A percentile compares a stretch with the other conserved stretches of the same genome.
Conservation (phyloP, 2,329 filamentous ascomycete genomes). For the Clonostachys rhizophaga region DNA sequence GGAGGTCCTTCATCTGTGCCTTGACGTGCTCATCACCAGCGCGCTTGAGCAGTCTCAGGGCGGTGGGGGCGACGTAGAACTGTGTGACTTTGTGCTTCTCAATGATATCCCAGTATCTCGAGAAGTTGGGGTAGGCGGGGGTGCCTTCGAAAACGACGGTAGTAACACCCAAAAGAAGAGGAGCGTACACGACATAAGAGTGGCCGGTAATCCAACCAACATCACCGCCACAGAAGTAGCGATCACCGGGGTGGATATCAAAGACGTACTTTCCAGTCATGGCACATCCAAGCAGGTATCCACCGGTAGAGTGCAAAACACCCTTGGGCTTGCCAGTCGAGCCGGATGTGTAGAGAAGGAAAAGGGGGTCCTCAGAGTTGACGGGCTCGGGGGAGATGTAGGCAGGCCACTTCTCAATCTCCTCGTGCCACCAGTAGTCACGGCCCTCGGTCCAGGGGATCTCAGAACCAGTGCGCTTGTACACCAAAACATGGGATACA, state of each 20-base stretch:
- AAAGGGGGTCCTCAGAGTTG: constrained; percentile 92
- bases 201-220: constrained; percentile 99
- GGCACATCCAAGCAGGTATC: constrained; percentile 91
- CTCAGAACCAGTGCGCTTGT: constrained; percentile 90
- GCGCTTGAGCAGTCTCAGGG: constrained; percentile 87
- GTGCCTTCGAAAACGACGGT: constrained; percentile 98
- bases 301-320: constrained; percentile 94
- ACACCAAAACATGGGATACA: constrained; percentile 82
- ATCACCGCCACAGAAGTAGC: constrained; percentile 96
- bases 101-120: constrained; percentile 97
- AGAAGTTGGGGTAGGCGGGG: constrained; percentile 95
- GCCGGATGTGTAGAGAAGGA: constrained; percentile 95
- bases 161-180: constrained; percentile 84
- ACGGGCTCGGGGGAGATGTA: constrained; percentile 88
- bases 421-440: constrained; percentile 98
- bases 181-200: constrained; percentile 97
- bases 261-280: constrained; percentile 98
- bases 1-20: constrained; percentile 81
- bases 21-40: constrained; percentile 91
- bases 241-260: constrained; percentile 90
- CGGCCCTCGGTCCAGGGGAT: constrained; percentile 86
- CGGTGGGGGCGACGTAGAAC: constrained; percentile 97
- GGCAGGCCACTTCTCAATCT: constrained; percentile 91
- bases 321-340: constrained; percentile 99
- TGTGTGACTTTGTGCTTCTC: constrained; percentile 93